Evolutionary conservation across 352 stramenopile species (phyloP).

Genomic region (Phytophthora pluvialis): DNA sequence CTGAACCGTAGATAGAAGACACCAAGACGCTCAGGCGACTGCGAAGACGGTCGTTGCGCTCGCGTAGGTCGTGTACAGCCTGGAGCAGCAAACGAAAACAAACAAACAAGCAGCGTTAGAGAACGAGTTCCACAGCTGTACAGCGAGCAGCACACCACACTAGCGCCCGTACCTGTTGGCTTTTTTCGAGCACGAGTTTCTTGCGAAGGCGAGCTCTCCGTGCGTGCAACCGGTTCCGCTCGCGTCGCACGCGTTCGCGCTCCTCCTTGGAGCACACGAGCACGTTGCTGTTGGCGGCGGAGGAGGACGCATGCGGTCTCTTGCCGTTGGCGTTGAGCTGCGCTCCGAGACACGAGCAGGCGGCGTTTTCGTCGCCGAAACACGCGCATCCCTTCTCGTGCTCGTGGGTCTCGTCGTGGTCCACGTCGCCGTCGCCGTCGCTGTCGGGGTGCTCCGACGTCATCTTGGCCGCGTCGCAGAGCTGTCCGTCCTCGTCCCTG

Average conservation of each 20-base stretch:
- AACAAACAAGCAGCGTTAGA: slow-evolving; percentile 9
- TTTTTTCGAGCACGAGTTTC: slow-evolving; percentile 83
- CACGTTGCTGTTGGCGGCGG: slow-evolving; percentile 30
- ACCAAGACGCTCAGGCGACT: slow-evolving; percentile 62
- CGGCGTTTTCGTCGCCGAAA: slow-evolving; percentile 38
- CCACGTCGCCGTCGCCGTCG: slow-evolving; percentile 47
- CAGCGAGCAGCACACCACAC: no score
- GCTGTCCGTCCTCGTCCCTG: slow-evolving; percentile 38
- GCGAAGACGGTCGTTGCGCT: slow-evolving; percentile 70
- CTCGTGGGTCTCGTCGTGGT: slow-evolving; percentile 42
- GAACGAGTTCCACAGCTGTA: slow-evolving; percentile 3
- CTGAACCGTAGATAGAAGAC: slow-evolving; percentile 68
- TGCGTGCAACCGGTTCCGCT: slow-evolving; percentile 79
- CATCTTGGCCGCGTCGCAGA: slow-evolving; percentile 28
- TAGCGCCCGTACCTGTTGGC: slow-evolving; percentile 55
- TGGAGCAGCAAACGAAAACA: slow-evolving; percentile 26
- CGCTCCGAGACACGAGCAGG: slow-evolving; percentile 32
- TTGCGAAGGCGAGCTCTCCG: slow-evolving; percentile 76
- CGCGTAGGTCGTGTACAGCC: slow-evolving; percentile 66
- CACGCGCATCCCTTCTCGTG: slow-evolving; percentile 58
- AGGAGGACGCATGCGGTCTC: slow-evolving; percentile 37
- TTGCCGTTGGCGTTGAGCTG: slow-evolving; percentile 53
- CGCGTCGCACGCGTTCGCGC: slow-evolving; percentile 70
- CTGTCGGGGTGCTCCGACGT: slow-evolving; percentile 9
- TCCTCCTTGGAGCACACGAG: slow-evolving; percentile 69